Percentiles rank a stretch among this genome's conserved stretches.
Evolutionary conservation across 805 yeast species (phyloP).

Genomic region (Huiozyma naganishii): DNA sequence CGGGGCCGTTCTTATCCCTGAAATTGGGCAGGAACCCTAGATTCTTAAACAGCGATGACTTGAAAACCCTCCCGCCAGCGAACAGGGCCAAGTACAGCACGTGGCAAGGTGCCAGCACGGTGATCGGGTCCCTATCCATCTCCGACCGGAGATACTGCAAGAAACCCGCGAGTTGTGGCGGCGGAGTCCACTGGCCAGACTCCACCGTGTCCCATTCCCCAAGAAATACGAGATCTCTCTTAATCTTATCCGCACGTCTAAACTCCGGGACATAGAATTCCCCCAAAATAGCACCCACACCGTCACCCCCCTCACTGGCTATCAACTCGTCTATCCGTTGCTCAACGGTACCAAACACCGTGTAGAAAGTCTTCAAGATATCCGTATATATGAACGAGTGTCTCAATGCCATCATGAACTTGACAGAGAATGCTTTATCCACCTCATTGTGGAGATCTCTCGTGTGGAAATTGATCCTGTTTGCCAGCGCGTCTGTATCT

Average conservation of each 20-base stretch:
- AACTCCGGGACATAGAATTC: conserved; percentile 59
- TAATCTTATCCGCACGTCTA: conserved; percentile 46
- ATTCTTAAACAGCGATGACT: conserved; percentile 54
- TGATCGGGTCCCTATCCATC: conserved; percentile 53
- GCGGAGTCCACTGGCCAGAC: conserved; percentile 18
- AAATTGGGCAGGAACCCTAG: conserved; percentile 68
- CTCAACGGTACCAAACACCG: conserved; percentile 58
- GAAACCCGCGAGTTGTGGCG: conserved; percentile 48
- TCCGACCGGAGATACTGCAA: conserved; percentile 46
- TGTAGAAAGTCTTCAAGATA: conserved; percentile 66
- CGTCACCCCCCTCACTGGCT: conserved; percentile 8
- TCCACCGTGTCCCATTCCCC: conserved; percentile 15
- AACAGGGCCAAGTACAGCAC: conserved; percentile 76
- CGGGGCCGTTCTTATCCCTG: not conserved
- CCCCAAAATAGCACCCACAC: too few relatives aligned
- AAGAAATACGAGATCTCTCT: conserved; percentile 55
- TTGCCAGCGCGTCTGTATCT: conserved; percentile 77
- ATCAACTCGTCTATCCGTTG: conserved; percentile 37
- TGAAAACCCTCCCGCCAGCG: conserved; percentile 74
- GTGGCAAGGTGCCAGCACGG: conserved; percentile 71
- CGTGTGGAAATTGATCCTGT: conserved; percentile 67
- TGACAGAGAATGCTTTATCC: conserved; percentile 55
- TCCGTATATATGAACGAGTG: conserved; percentile 72
- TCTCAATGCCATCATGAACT: conserved; percentile 64
- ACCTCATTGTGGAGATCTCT: conserved; percentile 55